Evolutionary conservation across 208 protist species (phyloP).

Genomic region (Trypanosoma theileri): DNA sequence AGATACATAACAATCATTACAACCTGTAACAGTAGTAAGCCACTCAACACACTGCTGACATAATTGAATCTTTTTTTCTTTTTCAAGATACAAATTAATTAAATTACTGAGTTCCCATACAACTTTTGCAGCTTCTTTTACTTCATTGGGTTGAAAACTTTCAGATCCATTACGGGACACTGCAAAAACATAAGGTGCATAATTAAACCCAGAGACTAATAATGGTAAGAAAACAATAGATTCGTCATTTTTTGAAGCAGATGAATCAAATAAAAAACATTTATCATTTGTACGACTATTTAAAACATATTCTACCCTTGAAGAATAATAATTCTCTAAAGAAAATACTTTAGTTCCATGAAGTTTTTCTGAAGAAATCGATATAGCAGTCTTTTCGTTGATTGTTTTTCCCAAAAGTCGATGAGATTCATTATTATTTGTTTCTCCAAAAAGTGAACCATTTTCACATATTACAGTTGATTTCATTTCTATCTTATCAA

Average conservation of each 20-base stretch:
- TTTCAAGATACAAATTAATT: constrained; percentile 21
- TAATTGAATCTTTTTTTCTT: constrained; percentile 27
- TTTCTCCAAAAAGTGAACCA: constrained; percentile 35
- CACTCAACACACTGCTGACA: constrained; percentile 61
- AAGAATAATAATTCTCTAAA: constrained; percentile 28
- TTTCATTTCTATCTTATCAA: constrained; percentile 33
- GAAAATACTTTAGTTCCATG: constrained; percentile 11
- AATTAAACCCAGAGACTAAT: constrained; percentile 12
- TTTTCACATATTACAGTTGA: constrained; percentile 50
- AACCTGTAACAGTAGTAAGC: constrained; percentile 40
- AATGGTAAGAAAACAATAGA: constrained; percentile 45
- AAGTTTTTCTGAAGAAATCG: constrained; percentile 33
- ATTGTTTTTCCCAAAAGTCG: constrained; percentile 33
- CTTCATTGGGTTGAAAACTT: constrained; percentile 26
- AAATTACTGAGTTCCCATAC: constrained; percentile 30
- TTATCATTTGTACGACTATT: constrained; percentile 23
- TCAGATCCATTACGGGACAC: constrained; percentile 25
- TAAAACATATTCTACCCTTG: constrained; percentile 28
- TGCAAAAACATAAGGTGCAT: constrained; percentile 38
- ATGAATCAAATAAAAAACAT: constrained; percentile 35
- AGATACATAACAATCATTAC: constrained; percentile 45
- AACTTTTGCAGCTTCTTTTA: constrained; percentile 19
- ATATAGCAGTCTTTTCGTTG: constrained; percentile 27
- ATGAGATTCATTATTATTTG: constrained; percentile 1
- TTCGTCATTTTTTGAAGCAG: constrained; percentile 30